Evolutionary conservation across 768 basidiomycete genomes (phyloP), one percentile per base, ranked within the genome.

Genomic region (Suillus subalutaceus): DNA sequence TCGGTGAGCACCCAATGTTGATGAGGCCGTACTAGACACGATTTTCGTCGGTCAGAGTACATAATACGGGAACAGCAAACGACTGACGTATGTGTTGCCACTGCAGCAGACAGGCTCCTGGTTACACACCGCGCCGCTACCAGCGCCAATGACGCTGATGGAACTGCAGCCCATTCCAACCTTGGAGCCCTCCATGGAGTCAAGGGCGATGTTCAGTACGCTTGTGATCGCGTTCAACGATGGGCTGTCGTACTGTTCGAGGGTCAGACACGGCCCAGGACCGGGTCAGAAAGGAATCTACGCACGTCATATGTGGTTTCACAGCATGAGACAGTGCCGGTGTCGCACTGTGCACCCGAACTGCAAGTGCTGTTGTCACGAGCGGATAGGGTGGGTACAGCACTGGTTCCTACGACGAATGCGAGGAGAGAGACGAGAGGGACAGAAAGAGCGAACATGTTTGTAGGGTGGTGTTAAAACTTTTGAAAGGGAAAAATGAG

Each of bases 271-370:
- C 32, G 32, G 16, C 7, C 18, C 4, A n/a, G 52, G 30, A 18
- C 4, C 8, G 4, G 8, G 6, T 32, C 6, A 13, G 6, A 63
- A 59, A 32, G 32, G 4, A 2, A 16, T 20, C 4, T 9, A 13
- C 63, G 18, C 18, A 75, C 70, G 38, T 57, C 15, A 69, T 72
- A 71, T 35, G 76, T 73, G 40, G 37, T 63, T 68, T 78, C 64
- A 66, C 78, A 79, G 69, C 78, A 78, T 55, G 75, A 73, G 46
- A 74, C 65, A 16, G 69, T 41, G 41, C 76, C 77, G 0, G 75
- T 74, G 72, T 71, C 73, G 72, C 78, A 79, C 58, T 71, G 66
- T 5, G 66, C 66, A 20, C 63, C 46, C 16, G 43, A 18, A 20
- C 59, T 59, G 26, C 58, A 60, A 4, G 59, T 43, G 4, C 58